These are phyloP conservation scores for Ramaria rubella DNA, from an alignment of 768 basidiomycete genomes.

Conservation along the genomic window DNA sequence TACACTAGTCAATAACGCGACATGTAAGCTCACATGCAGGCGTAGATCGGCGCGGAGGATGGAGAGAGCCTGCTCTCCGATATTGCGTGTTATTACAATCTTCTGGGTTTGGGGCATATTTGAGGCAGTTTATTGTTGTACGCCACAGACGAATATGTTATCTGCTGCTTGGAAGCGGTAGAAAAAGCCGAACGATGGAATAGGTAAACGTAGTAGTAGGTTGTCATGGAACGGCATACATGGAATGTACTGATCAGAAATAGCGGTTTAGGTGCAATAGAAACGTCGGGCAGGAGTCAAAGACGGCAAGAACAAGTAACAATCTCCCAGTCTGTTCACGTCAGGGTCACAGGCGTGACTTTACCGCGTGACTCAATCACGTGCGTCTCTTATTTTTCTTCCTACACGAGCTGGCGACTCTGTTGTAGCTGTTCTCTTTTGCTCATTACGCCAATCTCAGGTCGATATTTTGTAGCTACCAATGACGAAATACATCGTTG, in stretches of 20 bases:
- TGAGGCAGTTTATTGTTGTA: too few species aligned
- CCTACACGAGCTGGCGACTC: not conserved
- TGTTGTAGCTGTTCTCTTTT: not conserved
- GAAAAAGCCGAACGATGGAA: not conserved
- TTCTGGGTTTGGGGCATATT: conserved; percentile 3
- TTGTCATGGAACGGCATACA: too few species aligned
- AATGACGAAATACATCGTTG: conserved; percentile 95
- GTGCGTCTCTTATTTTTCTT: not conserved
- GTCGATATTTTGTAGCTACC: not conserved
- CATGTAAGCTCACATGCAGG: not conserved
- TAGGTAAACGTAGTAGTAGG: not conserved
- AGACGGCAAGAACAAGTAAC: not conserved
- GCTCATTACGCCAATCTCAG: not conserved
- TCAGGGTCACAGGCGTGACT: not conserved
- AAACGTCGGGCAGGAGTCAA: not conserved
- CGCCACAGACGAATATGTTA: not conserved
- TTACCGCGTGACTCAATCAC: not conserved
- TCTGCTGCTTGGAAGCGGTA: not conserved
- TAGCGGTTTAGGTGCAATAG: too few species aligned
- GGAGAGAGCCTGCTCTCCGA: conserved; percentile 7
- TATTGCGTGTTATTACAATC: conserved; percentile 5
- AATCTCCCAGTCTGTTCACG: too few species aligned
- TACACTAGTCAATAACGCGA: not conserved
- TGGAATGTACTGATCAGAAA: too few species aligned
- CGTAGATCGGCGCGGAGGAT: conserved; percentile 1